Base-by-base conservation (phyloP, 2,329 filamentous ascomycete genomes). In the Graphiopsis chlorocephala region DNA sequence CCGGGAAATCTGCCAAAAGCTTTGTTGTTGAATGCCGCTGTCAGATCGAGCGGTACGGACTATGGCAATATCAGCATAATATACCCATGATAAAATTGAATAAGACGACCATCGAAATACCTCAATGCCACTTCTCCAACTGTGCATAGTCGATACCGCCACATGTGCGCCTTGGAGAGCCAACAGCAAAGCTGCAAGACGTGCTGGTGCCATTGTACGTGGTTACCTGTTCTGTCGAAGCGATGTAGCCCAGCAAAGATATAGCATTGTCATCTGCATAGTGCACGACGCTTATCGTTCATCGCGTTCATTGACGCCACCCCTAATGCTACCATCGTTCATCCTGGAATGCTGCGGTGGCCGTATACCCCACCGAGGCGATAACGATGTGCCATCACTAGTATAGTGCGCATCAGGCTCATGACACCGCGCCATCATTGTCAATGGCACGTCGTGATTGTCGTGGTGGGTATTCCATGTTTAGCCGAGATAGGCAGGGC, bases 1-100 rank as follows among this genome's bases (percentile, higher is more conserved):
- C 74, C 74, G 8, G 76, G 73, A 12, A 58, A 69, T 66, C 73
- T 70, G 5, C 72, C 77, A 68, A 78, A 78, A 1, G 71, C 77
- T 25, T 75, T 72, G 59, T 78, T 78, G 65, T 78, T 76, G 67
- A 73, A 68, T 26, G 73, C 64, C 20, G 29, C 25, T 28, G 71
- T 69, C n/a, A 75, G 60, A 57, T 74, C 72, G 15, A 75, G 63
- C 1, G 67, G 65, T 8, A 73, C 23, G 8, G 72, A 72, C 29
- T 67, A 56, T 56, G 17, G 20, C n/a, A 25, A 11, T 2, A 25
- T 56, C 31, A 56, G 53, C 31, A 38, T 38, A 20, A 31, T 25
- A 26, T 38, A 26, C 3, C 15, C 12, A 29, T 56, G 5, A 14
- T 23, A 10, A 38, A 26, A 14, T 26, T 25, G 3, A 29, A n/a